Base-by-base conservation (phyloP, 2,329 filamentous ascomycete genomes). In the Apiospora koreana region DNA sequence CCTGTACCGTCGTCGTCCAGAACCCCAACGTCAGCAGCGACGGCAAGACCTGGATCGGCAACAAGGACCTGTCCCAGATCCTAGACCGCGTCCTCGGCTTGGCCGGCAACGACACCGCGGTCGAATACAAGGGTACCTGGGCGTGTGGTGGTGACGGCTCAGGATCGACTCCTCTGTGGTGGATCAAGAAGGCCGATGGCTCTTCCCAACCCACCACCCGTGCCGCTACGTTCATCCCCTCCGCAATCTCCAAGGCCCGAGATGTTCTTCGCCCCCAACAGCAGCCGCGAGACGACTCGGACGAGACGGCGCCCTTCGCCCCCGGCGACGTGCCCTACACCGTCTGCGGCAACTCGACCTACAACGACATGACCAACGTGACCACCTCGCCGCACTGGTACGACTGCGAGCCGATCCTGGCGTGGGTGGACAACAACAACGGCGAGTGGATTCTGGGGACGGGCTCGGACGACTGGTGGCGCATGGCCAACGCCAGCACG, bases 401-500 rank as follows among this genome's bases (percentile, higher is more conserved):
- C 45, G 38, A 45, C n/a, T 67, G 65, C 65, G 41, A 23, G 7
- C 3, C n/a, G 16, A 68, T 68, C 28, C 9, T 4, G 43, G 21
- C 2, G 14, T 54, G 16, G 16, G 8, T 18, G 42, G 12, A 1
- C 28, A 12, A 25, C 18, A 23, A 54, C 28, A 8, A 38, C 25
- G 45, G 45, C 45, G n/a, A 31, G 35, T 54, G 66, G 66, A 4
- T 14, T 6, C 66, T 68, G 45, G 16, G 14, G 16, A 14, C 16
- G 25, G 66, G 45, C 8, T 67, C 65, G 43, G 43, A 45, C 23
- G 65, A 43, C 23, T 67, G 65, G 65, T 38, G 31, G 54, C 54
- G 21, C 31, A 18, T 38, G 28, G 12, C 38, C 31, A 31, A 62
- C 31, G 54, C 9, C 7, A 6, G 18, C 6, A 12, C 21, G 18